phyloP scores from a whole-genome alignment of 495 filamentous ascomycete species.

The Penicillium pancosmium region DNA sequence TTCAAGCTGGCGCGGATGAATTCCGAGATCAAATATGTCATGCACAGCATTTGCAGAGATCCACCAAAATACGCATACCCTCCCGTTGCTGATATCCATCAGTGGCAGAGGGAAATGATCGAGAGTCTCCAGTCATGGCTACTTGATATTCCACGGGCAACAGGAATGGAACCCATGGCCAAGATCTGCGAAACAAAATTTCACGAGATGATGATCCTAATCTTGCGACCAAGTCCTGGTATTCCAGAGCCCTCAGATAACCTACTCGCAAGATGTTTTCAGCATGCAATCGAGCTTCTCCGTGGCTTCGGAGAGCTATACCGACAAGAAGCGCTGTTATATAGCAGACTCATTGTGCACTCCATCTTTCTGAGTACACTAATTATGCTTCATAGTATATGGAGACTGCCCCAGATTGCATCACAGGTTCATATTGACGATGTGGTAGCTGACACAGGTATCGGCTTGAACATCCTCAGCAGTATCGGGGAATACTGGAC shows the following conservation, averaged over 20 bases:
- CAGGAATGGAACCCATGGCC: slow-evolving; percentile 20
- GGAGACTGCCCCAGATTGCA: slow-evolving; percentile 38
- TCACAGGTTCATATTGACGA: slow-evolving; percentile 41
- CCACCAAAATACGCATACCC: slow-evolving; percentile 44
- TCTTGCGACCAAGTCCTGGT: slow-evolving; percentile 45
- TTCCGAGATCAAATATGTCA: slow-evolving; percentile 53
- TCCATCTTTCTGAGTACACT: slow-evolving; percentile 44
- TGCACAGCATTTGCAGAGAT: slow-evolving; percentile 45
- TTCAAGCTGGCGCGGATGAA: slow-evolving; percentile 46
- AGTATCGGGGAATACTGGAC: slow-evolving; percentile 51
- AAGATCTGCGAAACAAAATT: slow-evolving; percentile 41
- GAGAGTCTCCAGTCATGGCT: slow-evolving; percentile 36
- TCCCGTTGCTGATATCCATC: slow-evolving; percentile 37
- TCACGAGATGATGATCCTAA: slow-evolving; percentile 47
- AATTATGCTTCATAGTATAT: slow-evolving; percentile 46
- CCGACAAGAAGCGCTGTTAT: slow-evolving; percentile 34
- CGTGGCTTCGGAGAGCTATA: slow-evolving; percentile 41
- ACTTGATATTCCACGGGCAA: slow-evolving; percentile 28
- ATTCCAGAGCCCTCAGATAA: slow-evolving; percentile 44
- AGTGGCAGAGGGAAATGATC: slow-evolving; percentile 46
- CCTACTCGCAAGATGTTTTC: slow-evolving; percentile 36
- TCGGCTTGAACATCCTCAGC: slow-evolving; percentile 46
- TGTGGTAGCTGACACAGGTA: slow-evolving; percentile 38
- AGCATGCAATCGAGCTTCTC: slow-evolving; percentile 39
- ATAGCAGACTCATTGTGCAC: slow-evolving; percentile 46